Base-by-base conservation (phyloP, 805 yeast species). In the Saturnispora galanensis region DNA sequence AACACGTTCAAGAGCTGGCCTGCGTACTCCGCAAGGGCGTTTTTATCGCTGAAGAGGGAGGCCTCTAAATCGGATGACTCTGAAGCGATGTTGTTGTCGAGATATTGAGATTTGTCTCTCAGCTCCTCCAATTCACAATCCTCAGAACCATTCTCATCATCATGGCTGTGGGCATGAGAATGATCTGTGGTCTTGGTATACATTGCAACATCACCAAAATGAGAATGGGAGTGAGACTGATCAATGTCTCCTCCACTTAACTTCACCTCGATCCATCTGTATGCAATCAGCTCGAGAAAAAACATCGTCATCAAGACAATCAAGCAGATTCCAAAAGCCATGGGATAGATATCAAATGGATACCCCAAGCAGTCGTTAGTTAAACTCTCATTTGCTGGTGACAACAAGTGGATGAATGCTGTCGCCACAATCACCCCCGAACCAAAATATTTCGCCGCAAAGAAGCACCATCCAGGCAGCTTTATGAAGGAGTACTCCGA, bases 401-500 rank as follows among this genome's bases (percentile, higher is more conserved):
- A 70, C 47, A 84, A 62, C 48, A 84, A 65, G 64, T 84, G 94
- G 29, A 84, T 77, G 54, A 84, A 82, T 0, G 89, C 85, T 1
- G 94, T 84, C 11, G 90, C 84, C 10, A 84, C 71, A 55, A 84
- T 84, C 40, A 84, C 90, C 45, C 94, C 94, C 3, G 89, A 80
- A 49, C 94, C 94, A 57, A 84, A 84, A 62, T 72, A 83, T 55
- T 81, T 83, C 41, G 84, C 79, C 39, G 78, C 59, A 57, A 81
- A 79, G 62, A 81, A 81, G 50, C 77, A 71, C 76, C 77, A 71
- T 11, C 69, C 54, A 1, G 87, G 87, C 47, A 81, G 53, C 50
- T 77, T 65, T 37, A 81, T 67, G 52, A 71, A 71, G 0, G 84
- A 76, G 54, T 73, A 74, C 49, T 67, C 67, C 5, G 84, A 77